phyloP scores from a whole-genome alignment of 345 rosid genomes.

The Eutrema heterophyllum region DNA sequence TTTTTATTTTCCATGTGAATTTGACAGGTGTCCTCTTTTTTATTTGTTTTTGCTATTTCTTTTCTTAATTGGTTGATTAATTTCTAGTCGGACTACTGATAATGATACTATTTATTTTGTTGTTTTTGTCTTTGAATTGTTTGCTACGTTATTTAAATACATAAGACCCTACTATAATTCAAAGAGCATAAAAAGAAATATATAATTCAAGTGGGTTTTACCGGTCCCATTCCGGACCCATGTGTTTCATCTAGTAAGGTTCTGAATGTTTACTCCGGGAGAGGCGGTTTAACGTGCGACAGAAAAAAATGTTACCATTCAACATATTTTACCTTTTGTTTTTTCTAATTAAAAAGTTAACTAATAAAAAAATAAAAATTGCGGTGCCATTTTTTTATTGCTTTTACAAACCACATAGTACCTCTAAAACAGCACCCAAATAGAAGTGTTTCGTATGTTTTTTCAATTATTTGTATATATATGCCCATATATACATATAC shows the following conservation, averaged over 20 bases:
- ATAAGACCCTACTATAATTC: background rate
- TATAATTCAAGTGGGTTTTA: background rate
- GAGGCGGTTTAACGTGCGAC: too few relatives aligned
- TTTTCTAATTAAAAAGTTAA: too few relatives aligned
- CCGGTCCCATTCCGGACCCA: conserved; percentile 1
- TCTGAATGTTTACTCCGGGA: too few relatives aligned
- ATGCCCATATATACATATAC: too few relatives aligned
- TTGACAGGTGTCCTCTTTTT: background rate
- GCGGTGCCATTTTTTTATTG: too few relatives aligned
- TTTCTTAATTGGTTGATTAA: conserved; percentile 12
- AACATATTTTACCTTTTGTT: too few relatives aligned
- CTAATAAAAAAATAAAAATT: too few relatives aligned
- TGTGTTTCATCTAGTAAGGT: background rate
- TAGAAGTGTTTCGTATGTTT: too few relatives aligned
- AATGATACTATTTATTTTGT: conserved; percentile 12
- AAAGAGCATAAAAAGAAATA: background rate
- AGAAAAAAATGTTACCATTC: too few relatives aligned
- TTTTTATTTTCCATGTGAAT: background rate
- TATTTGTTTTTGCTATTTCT: conserved; percentile 7
- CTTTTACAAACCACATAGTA: too few relatives aligned
- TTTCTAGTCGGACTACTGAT: conserved; percentile 24
- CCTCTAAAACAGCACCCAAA: too few relatives aligned
- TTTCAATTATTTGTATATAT: too few relatives aligned
- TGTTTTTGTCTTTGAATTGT: conserved; percentile 2
- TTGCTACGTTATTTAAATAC: conserved; percentile 3